phyloP scores from a whole-genome alignment of 345 rosid genomes.

The Arabidopsis thaliana region TAIR10.1 NC_003070.9:21108501-21109000 shows the following conservation, averaged over 20 bases:
- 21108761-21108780: conserved; percentile 97
- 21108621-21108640: conserved; percentile 96
- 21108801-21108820: conserved; percentile 93
- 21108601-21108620: conserved; percentile 89
- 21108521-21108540: too few relatives aligned
- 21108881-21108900: conserved; percentile 98
- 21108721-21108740: neutral
- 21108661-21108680: conserved; percentile 80
- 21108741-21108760: conserved; percentile 68
- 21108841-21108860: conserved; percentile 97
- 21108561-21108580: conserved; percentile 91
- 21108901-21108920: conserved; percentile 84
- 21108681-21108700: neutral
- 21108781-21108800: conserved; percentile 97
- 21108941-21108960: conserved; percentile 62
- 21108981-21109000: neutral
- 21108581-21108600: conserved; percentile 85
- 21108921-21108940: conserved; percentile 95
- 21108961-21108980: neutral
- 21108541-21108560: neutral
- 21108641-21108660: conserved; percentile 97
- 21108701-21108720: conserved; percentile 11
- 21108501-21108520: neutral
- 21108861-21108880: conserved; percentile 99
- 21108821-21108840: conserved; percentile 91